Evolutionary conservation across 352 stramenopile species (phyloP), one percentile per base, ranked within the genome.

Genomic region (Phytophthora pseudosyringae): DNA sequence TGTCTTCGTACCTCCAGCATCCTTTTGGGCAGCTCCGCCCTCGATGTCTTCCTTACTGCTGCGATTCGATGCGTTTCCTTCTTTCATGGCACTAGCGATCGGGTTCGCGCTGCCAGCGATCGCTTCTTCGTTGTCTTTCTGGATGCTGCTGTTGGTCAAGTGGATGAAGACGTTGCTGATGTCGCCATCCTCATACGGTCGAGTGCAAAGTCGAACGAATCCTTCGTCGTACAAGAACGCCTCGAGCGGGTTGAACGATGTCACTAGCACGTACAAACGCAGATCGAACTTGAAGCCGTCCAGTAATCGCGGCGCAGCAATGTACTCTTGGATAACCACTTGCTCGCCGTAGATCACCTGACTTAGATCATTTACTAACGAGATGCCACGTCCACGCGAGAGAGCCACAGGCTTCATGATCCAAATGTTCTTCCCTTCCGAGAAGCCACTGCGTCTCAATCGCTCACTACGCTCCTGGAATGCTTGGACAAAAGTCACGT

Each of bases 61-160:
- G 12, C 6, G 9, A 18, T 7, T 35, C 5, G 9, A 39, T 21
- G 32, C 15, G 4, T 38, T 26, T 21, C 40, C 28, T 25, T 62
- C 26, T 55, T 61, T 52, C 36, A 41, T 44, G 16, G 16, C 57
- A 59, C 35, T 61, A 11, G 51, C 58, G 36, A 76, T 67, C 15
- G 62, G 45, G 10, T 73, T 78, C 12, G 56, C 36, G 40, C 75
- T 81, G 5, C 61, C 55, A 32, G 59, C 36, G 32, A 84, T 82
- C 4, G 69, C 75, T 15, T 88, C 79, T 50, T 88, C 72, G 51
- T 93, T 88, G 36, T 79, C 80, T 63, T 97, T 97, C 65, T 98
- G 91, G 67, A 98, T 96, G 47, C 89, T 97, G 70, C 89, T 97
- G 76, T 99, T 99, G 9, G 96, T 99, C 9, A 99, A 69, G 59